Evolutionary conservation across 2,329 filamentous ascomycete species (phyloP), one percentile per base, ranked within the genome.

Genomic region (Botrytis tulipae): DNA sequence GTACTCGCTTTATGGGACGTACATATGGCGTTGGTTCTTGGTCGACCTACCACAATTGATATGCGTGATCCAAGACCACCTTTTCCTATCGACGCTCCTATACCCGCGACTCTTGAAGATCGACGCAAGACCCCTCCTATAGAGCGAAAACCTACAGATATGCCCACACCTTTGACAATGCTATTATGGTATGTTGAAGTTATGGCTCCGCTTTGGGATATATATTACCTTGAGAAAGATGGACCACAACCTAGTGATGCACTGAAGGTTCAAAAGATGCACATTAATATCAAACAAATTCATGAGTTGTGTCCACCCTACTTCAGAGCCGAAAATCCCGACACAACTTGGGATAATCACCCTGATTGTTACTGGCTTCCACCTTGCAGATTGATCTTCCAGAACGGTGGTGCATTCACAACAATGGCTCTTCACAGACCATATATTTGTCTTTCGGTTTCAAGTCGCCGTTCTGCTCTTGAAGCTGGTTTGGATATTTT

Each of bases 391-490:
- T 84, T 67, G n/a, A 78, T 86, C 68, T 85, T 86, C 22, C 86
- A 88, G 76, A 78, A 86, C 8, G 80, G 84, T 18, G 73, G 77
- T 9, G 82, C 85, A 0, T 89, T 90, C 78, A 85, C 87, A 73
- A 80, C 88, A 67, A 88, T 91, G 82, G 88, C 87, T 7, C 82
- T 91, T 57, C 89, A 91, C 75, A 84, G 89, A 37, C 88, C 88
- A 0, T 91, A 90, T 77, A 86, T 91, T 32, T 90, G 91, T 76
- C 88, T 87, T 25, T 85, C 87, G 20, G 80, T 84, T 9, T 81
- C 83, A 51, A 89, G 87, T 77, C 83, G 89, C n/a, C 82, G 83
- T 6, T 86, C 87, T 75, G 88, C 88, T 2, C 83, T 91, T 7
- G 84, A 84, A 76, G 87, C 88, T 7, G 87, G 86, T 67, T 77